Conservation (phyloP, 371 early-diverging fungal species). For the Rhizopus arrhizus region DNA sequence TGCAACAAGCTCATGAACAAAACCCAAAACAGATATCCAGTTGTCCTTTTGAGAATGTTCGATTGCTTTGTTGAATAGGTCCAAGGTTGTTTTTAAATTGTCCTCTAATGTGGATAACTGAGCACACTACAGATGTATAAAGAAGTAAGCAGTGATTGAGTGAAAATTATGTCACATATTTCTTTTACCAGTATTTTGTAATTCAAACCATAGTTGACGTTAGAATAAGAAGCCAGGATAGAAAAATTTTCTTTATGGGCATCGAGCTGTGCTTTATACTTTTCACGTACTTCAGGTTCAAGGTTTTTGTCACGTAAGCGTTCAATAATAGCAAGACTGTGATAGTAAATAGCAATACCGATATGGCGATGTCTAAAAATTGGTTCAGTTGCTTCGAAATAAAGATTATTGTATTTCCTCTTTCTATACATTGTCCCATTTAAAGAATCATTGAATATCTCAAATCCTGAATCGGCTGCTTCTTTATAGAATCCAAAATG, state of each 20-base stretch:
- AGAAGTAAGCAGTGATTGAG: too few species aligned
- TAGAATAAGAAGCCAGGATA: slow-evolving; percentile 37
- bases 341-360: slow-evolving; percentile 47
- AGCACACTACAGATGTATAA: slow-evolving; percentile 28
- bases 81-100: slow-evolving; percentile 12
- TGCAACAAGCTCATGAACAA: slow-evolving; percentile 34
- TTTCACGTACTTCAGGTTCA: slow-evolving; percentile 22
- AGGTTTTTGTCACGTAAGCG: slow-evolving; percentile 28
- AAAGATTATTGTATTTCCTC: not conserved
- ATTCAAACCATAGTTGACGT: slow-evolving; percentile 43
- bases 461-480: slow-evolving; percentile 42
- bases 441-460: slow-evolving; percentile 32
- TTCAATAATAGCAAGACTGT: slow-evolving; percentile 41
- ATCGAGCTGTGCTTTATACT: slow-evolving; percentile 25
- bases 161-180: too few species aligned
- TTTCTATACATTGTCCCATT: slow-evolving; percentile 33
- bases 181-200: slow-evolving; percentile 39
- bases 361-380: slow-evolving; percentile 39
- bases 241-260: slow-evolving; percentile 19
- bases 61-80: slow-evolving; percentile 36
- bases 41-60: slow-evolving; percentile 28
- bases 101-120: slow-evolving; percentile 32
- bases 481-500: slow-evolving; percentile 44
- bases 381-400: not conserved
- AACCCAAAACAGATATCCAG: slow-evolving; percentile 38